Percentiles rank a stretch among this genome's conserved stretches.
These are phyloP conservation scores for Lunularia cruciata DNA, from an alignment of 225 moss, liverwort and hornwort genomes.

Conservation along the genomic window DNA sequence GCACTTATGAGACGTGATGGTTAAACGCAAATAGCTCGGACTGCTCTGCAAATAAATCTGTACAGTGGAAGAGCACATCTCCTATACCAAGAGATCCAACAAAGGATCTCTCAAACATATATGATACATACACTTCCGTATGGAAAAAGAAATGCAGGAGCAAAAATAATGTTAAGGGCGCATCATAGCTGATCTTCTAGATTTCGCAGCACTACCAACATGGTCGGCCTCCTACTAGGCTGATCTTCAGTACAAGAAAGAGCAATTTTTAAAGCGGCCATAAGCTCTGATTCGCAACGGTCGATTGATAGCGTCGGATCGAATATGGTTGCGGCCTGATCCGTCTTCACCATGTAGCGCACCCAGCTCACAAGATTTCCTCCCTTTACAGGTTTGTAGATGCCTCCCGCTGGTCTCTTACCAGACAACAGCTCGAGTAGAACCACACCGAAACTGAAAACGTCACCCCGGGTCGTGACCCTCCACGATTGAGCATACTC, in stretches of 20 bases:
- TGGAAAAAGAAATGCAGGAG: too few species aligned
- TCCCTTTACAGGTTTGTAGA: conserved; percentile 24
- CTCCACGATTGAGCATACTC: conserved; percentile 42
- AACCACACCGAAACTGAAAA: conserved; percentile 45
- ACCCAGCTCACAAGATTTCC: conserved; percentile 42
- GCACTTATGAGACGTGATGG: too few species aligned
- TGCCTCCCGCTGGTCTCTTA: conserved; percentile 30
- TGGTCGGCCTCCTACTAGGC: conserved; percentile 37
- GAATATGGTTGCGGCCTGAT: conserved; percentile 5
- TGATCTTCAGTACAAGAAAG: conserved; percentile 52
- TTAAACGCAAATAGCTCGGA: too few species aligned
- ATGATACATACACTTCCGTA: too few species aligned
- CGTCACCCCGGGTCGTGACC: conserved; percentile 39
- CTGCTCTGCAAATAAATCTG: too few species aligned
- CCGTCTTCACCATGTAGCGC: conserved; percentile 10
- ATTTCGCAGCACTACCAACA: conserved; percentile 38
- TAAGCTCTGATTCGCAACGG: conserved; percentile 24
- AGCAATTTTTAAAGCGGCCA: conserved; percentile 30
- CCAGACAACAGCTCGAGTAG: conserved; percentile 41
- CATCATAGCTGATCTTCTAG: conserved; percentile 19
- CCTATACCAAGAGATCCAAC: too few species aligned
- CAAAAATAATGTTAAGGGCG: too few species aligned
- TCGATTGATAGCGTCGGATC: conserved; percentile 2
- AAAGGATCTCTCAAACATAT: too few species aligned
- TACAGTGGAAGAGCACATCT: too few species aligned